Conservation (phyloP, 179 eudicot genomes). For the Beta macrorhiza region DNA sequence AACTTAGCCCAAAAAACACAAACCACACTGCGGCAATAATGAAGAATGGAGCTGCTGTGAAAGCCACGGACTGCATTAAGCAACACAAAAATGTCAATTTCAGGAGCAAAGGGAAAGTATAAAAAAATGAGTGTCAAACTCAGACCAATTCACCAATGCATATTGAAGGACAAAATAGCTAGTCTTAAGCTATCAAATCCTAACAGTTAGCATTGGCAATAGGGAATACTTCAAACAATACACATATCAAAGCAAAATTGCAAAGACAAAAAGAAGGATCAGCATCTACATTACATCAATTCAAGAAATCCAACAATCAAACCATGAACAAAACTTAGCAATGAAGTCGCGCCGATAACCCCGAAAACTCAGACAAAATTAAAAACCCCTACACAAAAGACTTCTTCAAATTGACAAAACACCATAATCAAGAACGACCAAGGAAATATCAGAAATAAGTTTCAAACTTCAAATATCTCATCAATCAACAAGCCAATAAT, state of each 20-base stretch:
- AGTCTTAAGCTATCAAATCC: no score
- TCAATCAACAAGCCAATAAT: conserved; percentile 12
- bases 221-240: not conserved
- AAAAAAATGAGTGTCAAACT: not conserved
- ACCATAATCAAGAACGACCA: not conserved
- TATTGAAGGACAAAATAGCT: no score
- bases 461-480: not conserved
- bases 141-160: not conserved
- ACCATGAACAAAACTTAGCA: not conserved
- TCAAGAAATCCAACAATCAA: not conserved
- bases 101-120: not conserved
- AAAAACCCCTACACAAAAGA: not conserved
- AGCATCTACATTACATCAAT: not conserved
- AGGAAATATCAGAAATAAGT: not conserved
- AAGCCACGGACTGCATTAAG: conserved; percentile 61
- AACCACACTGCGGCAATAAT: conserved; percentile 56
- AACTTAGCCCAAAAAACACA: conserved; percentile 52
- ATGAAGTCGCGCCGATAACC: not conserved
- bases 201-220: no score
- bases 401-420: not conserved
- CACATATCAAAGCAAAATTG: not conserved
- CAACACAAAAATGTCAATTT: conserved; percentile 3
- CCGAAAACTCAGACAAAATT: not conserved
- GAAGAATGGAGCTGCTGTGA: conserved; percentile 58
- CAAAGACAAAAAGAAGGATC: not conserved